Evolutionary conservation across 495 filamentous ascomycete genomes (phyloP).

Genomic region (Oleoguttula mirabilis): DNA sequence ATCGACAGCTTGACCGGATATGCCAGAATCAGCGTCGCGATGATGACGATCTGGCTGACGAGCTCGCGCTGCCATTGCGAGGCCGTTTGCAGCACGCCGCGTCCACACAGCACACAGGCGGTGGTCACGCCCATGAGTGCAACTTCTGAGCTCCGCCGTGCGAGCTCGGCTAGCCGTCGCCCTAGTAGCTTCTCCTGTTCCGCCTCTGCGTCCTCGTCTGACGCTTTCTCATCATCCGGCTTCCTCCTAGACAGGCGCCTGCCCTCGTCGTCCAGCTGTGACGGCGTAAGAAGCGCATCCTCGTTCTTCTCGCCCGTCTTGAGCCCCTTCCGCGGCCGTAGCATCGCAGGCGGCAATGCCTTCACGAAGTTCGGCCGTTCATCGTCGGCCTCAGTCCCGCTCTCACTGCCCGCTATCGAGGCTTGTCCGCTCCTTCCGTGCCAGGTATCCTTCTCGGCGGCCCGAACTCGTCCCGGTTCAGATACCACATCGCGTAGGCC

Average conservation of each 20-base stretch:
- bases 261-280: conserved; percentile 44
- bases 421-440: conserved; percentile 15
- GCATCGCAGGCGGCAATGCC: conserved; percentile 64
- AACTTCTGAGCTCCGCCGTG: conserved; percentile 25
- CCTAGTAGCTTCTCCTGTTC: conserved; percentile 22
- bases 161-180: conserved; percentile 26
- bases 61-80: conserved; percentile 26
- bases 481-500: neutral
- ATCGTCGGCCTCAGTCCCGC: conserved; percentile 86
- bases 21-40: conserved; percentile 33
- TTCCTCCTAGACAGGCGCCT: conserved; percentile 16
- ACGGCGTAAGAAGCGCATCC: conserved; percentile 43
- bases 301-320: conserved; percentile 20
- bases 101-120: conserved; percentile 21
- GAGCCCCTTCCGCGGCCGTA: conserved; percentile 62
- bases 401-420: conserved; percentile 61
- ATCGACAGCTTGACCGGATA: conserved; percentile 22
- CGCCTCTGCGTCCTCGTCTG: conserved; percentile 1
- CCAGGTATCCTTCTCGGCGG: neutral
- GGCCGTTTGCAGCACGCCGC: conserved; percentile 20
- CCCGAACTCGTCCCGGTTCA: conserved; percentile 6
- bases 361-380: conserved; percentile 57
- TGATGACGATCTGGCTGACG: conserved; percentile 26
- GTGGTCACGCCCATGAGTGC: conserved; percentile 23
- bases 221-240: neutral